Conservation (phyloP, 306 rosid genomes). For the Glycine soja region DNA sequence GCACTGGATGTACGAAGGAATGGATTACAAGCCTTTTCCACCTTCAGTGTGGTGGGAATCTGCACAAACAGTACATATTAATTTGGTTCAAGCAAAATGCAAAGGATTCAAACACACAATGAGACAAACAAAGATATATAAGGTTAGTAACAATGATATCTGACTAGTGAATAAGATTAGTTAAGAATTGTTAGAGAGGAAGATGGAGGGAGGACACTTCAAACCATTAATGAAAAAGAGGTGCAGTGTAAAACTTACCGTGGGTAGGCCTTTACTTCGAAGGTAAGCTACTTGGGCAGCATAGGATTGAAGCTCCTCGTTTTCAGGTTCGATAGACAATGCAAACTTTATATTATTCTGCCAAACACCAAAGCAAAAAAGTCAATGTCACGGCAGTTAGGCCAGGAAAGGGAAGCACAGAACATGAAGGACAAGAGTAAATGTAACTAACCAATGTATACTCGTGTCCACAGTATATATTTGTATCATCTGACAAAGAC, state of each 20-base stretch:
- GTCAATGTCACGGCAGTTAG: slow-evolving; percentile 40
- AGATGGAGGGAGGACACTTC: background rate
- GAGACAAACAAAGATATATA: slow-evolving; percentile 15
- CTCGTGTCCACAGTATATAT: slow-evolving; percentile 87
- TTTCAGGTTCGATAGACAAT: slow-evolving; percentile 80
- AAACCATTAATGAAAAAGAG: background rate
- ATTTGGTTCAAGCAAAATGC: background rate
- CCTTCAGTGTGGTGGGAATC: slow-evolving; percentile 78
- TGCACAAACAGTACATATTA: slow-evolving; percentile 39
- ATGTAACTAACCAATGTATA: slow-evolving; percentile 78
- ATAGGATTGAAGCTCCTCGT: slow-evolving; percentile 82
- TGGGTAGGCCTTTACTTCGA: slow-evolving; percentile 84
- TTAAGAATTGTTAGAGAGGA: background rate
- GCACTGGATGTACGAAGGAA: slow-evolving; percentile 78
- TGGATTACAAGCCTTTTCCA: slow-evolving; percentile 86
- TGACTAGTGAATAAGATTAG: background rate
- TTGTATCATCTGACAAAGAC: slow-evolving; percentile 85
- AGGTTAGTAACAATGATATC: background rate
- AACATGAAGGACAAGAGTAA: slow-evolving; percentile 11
- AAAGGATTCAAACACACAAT: slow-evolving; percentile 9
- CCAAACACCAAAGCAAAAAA: slow-evolving; percentile 41
- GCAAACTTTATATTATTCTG: slow-evolving; percentile 94
- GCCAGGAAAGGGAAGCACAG: slow-evolving; percentile 21
- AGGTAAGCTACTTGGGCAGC: slow-evolving; percentile 71
- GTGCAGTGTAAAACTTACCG: slow-evolving; percentile 57